Conservation (phyloP, 495 filamentous ascomycete genomes). For the Aspergillus biplanus region DNA sequence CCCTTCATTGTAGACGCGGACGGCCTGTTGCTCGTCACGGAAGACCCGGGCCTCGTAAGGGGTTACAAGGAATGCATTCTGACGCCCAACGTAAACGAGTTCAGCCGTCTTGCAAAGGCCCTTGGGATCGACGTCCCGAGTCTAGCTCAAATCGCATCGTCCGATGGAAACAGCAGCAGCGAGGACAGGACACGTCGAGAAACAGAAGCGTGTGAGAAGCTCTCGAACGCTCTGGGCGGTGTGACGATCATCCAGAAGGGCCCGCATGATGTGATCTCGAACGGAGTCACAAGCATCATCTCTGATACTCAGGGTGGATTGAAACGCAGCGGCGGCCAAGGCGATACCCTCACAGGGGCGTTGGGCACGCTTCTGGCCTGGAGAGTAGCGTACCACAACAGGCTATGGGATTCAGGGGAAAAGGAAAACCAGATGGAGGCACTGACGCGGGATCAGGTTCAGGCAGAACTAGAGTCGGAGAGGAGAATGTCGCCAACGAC, state of each 20-base stretch:
- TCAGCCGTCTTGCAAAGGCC: conserved; percentile 74
- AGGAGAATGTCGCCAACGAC: conserved; percentile 57
- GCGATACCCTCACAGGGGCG: conserved; percentile 90
- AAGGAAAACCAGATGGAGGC: conserved; percentile 47
- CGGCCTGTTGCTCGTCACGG: conserved; percentile 76
- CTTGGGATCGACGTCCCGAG: conserved; percentile 61
- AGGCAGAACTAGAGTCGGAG: conserved; percentile 49
- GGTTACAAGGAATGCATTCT: conserved; percentile 85
- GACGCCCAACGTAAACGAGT: conserved; percentile 95
- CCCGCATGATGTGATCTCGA: conserved; percentile 78
- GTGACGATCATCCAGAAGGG: conserved; percentile 94
- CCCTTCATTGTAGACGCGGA: conserved; percentile 93
- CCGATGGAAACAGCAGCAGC: conserved; percentile 31
- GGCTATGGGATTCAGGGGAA: conserved; percentile 71
- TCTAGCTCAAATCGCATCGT: conserved; percentile 42
- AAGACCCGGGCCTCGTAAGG: conserved; percentile 73
- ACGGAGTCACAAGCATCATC: conserved; percentile 73
- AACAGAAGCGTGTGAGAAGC: conserved; percentile 65
- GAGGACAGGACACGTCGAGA: conserved; percentile 49
- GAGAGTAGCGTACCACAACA: conserved; percentile 81
- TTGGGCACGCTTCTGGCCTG: conserved; percentile 88
- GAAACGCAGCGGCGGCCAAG: conserved; percentile 93
- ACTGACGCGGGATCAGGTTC: conserved; percentile 42
- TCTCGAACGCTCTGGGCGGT: conserved; percentile 80
- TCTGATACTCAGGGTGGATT: conserved; percentile 77